Evolutionary conservation across 495 filamentous ascomycete species (phyloP).

Genomic region (Poronia punctata): DNA sequence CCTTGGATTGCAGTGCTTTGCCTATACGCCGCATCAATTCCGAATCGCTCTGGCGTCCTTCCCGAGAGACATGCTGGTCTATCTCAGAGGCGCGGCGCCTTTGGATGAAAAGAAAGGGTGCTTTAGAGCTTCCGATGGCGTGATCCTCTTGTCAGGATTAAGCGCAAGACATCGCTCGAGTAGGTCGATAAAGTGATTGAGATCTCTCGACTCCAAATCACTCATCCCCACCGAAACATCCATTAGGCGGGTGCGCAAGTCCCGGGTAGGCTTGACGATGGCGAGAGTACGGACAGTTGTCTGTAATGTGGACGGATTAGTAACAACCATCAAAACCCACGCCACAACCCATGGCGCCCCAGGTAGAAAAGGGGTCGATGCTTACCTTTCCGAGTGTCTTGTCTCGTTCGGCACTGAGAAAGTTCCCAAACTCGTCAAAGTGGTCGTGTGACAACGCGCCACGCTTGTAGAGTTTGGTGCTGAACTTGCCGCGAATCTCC

Average conservation of each 20-base stretch:
- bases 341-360: no score
- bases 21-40: no score
- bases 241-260: constrained; percentile 70
- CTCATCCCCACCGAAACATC: constrained; percentile 65
- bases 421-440: constrained; percentile 83
- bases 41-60: no score
- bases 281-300: constrained; percentile 61
- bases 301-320: constrained; percentile 24
- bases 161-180: constrained; percentile 79
- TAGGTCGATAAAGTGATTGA: constrained; percentile 75
- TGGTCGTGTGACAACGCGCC: constrained; percentile 66
- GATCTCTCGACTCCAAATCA: constrained; percentile 68
- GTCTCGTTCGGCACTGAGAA: constrained; percentile 80
- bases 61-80: no score
- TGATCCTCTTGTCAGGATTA: constrained; percentile 90
- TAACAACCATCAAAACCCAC: not conserved
- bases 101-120: constrained; percentile 64
- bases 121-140: constrained; percentile 75
- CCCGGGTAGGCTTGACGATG: constrained; percentile 73
- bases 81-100: constrained; percentile 16
- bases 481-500: constrained; percentile 92
- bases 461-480: constrained; percentile 74
- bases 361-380: constrained; percentile 12
- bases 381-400: constrained; percentile 71
- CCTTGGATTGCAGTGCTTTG: no score